These are phyloP conservation scores for Aspergillus eucalypticola DNA, from an alignment of 2,329 filamentous ascomycete genomes.

Conservation along the genomic window DNA sequence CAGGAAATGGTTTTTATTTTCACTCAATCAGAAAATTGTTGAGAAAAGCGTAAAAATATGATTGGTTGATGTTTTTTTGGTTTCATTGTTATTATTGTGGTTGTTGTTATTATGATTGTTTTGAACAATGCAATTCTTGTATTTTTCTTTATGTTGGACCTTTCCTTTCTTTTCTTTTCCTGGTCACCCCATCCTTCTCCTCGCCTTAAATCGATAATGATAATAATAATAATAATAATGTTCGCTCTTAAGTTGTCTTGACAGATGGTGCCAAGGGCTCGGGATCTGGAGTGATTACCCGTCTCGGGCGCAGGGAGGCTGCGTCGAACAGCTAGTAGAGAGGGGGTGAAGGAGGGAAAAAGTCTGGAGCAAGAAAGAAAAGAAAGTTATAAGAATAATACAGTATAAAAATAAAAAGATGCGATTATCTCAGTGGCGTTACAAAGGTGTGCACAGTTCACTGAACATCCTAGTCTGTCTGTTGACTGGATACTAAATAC, in stretches of 20 bases:
- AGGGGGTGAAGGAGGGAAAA: not conserved
- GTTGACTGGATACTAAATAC: no score
- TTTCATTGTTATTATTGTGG: no score
- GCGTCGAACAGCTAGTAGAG: not conserved
- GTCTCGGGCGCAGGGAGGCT: constrained; percentile 11
- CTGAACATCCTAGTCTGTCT: not conserved
- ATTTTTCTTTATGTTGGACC: no score
- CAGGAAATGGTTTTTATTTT: no score
- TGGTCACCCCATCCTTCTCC: not conserved
- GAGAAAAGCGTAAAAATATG: no score
- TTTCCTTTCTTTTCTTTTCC: not conserved
- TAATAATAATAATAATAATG: constrained; percentile 6
- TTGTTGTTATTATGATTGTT: no score
- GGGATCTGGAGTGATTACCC: constrained; percentile 16
- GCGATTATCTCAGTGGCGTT: constrained; percentile 9
- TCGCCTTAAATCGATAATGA: not conserved
- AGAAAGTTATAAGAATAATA: not conserved
- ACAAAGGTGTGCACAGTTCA: constrained; percentile 11
- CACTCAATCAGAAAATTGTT: no score
- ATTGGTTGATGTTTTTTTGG: no score
- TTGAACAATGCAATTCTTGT: no score
- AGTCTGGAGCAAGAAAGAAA: not conserved
- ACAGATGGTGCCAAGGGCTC: constrained; percentile 30
- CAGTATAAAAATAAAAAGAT: not conserved
- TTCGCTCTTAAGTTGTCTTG: constrained; percentile 26